These are phyloP conservation scores for Phytophthora cryptogea DNA, from an alignment of 352 stramenopile genomes.

Conservation along the genomic window DNA sequence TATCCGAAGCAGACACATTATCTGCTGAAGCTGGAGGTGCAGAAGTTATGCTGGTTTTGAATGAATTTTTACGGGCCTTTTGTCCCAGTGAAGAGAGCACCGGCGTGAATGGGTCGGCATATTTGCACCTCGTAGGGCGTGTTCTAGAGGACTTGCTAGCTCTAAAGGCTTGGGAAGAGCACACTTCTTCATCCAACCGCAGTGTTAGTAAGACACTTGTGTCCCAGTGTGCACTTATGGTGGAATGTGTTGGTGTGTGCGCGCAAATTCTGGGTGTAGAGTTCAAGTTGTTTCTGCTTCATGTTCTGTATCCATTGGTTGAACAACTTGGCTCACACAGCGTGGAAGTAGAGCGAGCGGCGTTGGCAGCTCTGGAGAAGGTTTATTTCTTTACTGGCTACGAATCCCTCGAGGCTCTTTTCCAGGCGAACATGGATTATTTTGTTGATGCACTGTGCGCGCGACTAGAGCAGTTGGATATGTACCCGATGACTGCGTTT, in stretches of 20 bases:
- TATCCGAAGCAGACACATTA: slow-evolving; percentile 24
- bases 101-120: slow-evolving; percentile 20
- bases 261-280: slow-evolving; percentile 58
- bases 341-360: slow-evolving; percentile 67
- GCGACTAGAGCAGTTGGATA: slow-evolving; percentile 71
- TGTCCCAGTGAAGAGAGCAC: slow-evolving; percentile 9
- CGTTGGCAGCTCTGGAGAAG: slow-evolving; percentile 69
- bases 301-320: slow-evolving; percentile 82
- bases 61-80: slow-evolving; percentile 57
- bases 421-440: slow-evolving; percentile 88
- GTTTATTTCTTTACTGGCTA: slow-evolving; percentile 68
- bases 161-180: slow-evolving; percentile 50
- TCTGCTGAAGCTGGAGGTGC: slow-evolving; percentile 13
- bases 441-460: slow-evolving; percentile 82
- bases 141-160: slow-evolving; percentile 76
- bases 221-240: slow-evolving; percentile 61
- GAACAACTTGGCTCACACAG: slow-evolving; percentile 74
- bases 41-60: slow-evolving; percentile 68
- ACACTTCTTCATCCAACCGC: slow-evolving; percentile 3
- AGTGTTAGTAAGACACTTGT: slow-evolving; percentile 25
- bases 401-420: slow-evolving; percentile 59
- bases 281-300: slow-evolving; percentile 69
- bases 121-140: slow-evolving; percentile 70
- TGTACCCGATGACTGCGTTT: slow-evolving; percentile 71
- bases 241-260: slow-evolving; percentile 79